These are phyloP conservation scores for Hymenoscyphus fructigenus DNA, from an alignment of 2,329 filamentous ascomycete genomes.

Conservation along the genomic window DNA sequence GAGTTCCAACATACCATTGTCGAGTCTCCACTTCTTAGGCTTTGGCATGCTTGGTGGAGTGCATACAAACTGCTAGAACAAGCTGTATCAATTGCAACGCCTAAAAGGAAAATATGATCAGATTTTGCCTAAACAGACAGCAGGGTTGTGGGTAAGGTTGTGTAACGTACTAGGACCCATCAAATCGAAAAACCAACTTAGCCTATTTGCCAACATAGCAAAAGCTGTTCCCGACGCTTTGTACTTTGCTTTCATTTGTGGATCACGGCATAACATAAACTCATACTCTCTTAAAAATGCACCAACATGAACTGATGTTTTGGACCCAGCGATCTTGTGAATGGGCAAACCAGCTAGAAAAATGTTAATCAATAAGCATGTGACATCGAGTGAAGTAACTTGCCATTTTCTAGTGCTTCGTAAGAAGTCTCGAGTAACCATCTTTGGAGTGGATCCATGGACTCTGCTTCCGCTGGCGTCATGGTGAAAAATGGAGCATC, in stretches of 20 bases:
- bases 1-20: conserved; percentile 31
- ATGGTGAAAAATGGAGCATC: conserved; percentile 44
- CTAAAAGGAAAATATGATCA: neutral
- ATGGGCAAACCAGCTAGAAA: conserved; percentile 19
- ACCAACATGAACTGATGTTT: conserved; percentile 37
- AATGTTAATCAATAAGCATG: neutral
- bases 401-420: conserved; percentile 23
- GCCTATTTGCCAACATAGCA: conserved; percentile 51
- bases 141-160: neutral
- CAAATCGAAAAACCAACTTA: conserved; percentile 55
- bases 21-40: conserved; percentile 41
- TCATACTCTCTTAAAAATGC: conserved; percentile 33
- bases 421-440: conserved; percentile 46
- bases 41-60: conserved; percentile 53
- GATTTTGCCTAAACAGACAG: neutral
- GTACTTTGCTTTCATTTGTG: conserved; percentile 11
- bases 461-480: conserved; percentile 46
- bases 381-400: neutral
- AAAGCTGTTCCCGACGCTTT: conserved; percentile 30
- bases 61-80: conserved; percentile 56
- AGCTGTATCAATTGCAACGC: conserved; percentile 56
- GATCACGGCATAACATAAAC: conserved; percentile 4
- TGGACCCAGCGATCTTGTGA: conserved; percentile 17
- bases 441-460: conserved; percentile 49
- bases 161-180: conserved; percentile 39